A percentile compares a stretch with the other conserved stretches of the same genome.
phyloP scores from a whole-genome alignment of 768 basidiomycete genomes.

The Lactarius sp. region DNA sequence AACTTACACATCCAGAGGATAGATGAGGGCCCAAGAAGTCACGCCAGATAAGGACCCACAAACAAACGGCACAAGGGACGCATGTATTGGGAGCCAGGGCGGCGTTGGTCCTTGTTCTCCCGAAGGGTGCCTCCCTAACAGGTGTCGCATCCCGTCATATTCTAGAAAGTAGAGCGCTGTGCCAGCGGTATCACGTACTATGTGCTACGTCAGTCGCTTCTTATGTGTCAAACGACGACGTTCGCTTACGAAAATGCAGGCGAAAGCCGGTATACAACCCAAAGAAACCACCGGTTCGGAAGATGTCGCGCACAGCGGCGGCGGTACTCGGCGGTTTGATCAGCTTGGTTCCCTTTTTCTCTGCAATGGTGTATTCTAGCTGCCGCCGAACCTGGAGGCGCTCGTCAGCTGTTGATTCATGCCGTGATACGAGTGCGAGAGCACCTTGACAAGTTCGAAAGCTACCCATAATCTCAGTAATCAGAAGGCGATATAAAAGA shows the following conservation, averaged over 20 bases:
- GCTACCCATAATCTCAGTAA: slow-evolving; percentile 39
- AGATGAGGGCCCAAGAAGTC: slow-evolving; percentile 54
- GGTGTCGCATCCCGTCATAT: slow-evolving; percentile 87
- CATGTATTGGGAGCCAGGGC: slow-evolving; percentile 79
- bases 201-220: slow-evolving; percentile 6
- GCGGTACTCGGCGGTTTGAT: slow-evolving; percentile 73
- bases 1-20: slow-evolving; percentile 87
- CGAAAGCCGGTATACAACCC: slow-evolving; percentile 82
- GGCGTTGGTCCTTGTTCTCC: slow-evolving; percentile 81
- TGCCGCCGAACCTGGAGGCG: slow-evolving; percentile 73
- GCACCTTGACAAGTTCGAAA: slow-evolving; percentile 93
- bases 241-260: slow-evolving; percentile 69
- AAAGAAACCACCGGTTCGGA: slow-evolving; percentile 51
- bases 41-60: slow-evolving; percentile 91
- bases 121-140: slow-evolving; percentile 69
- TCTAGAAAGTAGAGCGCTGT: slow-evolving; percentile 92
- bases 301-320: slow-evolving; percentile 77
- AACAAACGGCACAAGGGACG: slow-evolving; percentile 79
- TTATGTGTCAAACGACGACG: not conserved
- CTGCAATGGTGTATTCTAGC: slow-evolving; percentile 87
- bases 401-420: not conserved
- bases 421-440: slow-evolving; percentile 6
- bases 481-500: not conserved
- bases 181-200: slow-evolving; percentile 85
- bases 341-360: slow-evolving; percentile 65